Conservation (phyloP, 2,329 filamentous ascomycete species). For the Ceratocystis colombiana region DNA sequence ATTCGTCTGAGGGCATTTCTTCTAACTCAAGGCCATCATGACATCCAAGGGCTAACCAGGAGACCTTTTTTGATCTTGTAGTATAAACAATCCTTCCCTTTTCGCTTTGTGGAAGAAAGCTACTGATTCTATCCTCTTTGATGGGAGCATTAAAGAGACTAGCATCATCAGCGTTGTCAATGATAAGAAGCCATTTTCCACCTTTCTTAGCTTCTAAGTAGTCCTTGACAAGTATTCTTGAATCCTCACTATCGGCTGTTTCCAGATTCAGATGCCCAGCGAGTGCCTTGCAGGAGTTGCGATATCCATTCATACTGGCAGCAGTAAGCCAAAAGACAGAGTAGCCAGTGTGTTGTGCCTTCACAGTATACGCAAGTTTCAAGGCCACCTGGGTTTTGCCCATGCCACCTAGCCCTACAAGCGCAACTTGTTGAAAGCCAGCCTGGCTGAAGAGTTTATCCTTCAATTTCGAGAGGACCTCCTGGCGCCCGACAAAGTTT, state of each 20-base stretch:
- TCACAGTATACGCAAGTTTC: neutral
- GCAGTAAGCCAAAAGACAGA: slow-evolving; percentile 14
- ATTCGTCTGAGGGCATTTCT: neutral
- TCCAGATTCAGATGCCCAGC: neutral
- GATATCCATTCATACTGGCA: neutral
- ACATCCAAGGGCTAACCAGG: neutral
- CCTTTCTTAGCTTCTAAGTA: slow-evolving; percentile 26
- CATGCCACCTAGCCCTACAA: neutral
- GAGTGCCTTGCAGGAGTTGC: neutral
- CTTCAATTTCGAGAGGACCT: neutral
- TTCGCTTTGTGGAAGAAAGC: slow-evolving; percentile 30
- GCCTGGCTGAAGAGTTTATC: neutral
- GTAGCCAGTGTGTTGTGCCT: neutral
- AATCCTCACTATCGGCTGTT: neutral
- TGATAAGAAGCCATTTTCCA: slow-evolving; percentile 28
- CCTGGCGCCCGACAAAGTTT: neutral
- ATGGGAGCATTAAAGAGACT: neutral
- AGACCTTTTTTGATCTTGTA: slow-evolving; percentile 12
- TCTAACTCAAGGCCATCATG: neutral
- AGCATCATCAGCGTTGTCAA: slow-evolving; percentile 29
- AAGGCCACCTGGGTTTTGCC: neutral
- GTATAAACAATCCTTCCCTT: slow-evolving; percentile 20
- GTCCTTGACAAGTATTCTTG: slow-evolving; percentile 23
- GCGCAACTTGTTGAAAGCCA: neutral
- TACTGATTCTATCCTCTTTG: neutral